Conservation (phyloP, 176 grass and related monocot genomes). For the Puya raimondii region DNA sequence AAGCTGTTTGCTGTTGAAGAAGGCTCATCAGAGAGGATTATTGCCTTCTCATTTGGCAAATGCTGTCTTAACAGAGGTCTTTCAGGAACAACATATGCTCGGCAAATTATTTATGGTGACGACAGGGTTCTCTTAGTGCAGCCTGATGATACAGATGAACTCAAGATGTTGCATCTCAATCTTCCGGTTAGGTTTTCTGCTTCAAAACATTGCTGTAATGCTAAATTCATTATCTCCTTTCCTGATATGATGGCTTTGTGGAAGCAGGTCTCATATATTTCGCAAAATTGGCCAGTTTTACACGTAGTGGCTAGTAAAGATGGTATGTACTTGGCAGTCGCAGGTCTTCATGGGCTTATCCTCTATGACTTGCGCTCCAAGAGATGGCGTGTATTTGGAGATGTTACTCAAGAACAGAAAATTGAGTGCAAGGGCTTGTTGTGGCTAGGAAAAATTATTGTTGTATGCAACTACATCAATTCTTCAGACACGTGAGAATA, state of each 20-base stretch:
- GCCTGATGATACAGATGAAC: conserved; percentile 79
- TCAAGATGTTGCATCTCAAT: conserved; percentile 90
- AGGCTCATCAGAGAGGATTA: conserved; percentile 61
- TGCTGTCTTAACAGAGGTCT: conserved; percentile 82
- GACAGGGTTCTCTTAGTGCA: conserved; percentile 79
- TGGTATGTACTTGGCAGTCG: conserved; percentile 88
- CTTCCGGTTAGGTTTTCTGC: conserved; percentile 74
- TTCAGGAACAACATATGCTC: conserved; percentile 69
- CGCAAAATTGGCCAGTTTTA: conserved; percentile 91
- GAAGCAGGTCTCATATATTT: conserved; percentile 84
- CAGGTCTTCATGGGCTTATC: conserved; percentile 73
- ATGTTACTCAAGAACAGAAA: conserved; percentile 99
- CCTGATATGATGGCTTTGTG: conserved; percentile 11
- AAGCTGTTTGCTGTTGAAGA: conserved; percentile 91
- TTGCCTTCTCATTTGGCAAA: conserved; percentile 94
- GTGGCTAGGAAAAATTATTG: conserved; percentile 89
- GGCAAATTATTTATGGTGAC: conserved; percentile 83
- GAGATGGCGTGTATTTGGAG: conserved; percentile 95
- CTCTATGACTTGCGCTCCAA: conserved; percentile 86
- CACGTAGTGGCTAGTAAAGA: conserved; percentile 90
- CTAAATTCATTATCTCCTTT: conserved; percentile 9
- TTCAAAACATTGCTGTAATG: background rate
- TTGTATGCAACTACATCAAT: conserved; percentile 89
- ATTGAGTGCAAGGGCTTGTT: conserved; percentile 98
- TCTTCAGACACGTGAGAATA: conserved; percentile 62